Percentiles rank a stretch among this genome's conserved stretches.
phyloP scores from a whole-genome alignment of 2,329 filamentous ascomycete species.

The Phaeosphaeriaceae sp. region DNA sequence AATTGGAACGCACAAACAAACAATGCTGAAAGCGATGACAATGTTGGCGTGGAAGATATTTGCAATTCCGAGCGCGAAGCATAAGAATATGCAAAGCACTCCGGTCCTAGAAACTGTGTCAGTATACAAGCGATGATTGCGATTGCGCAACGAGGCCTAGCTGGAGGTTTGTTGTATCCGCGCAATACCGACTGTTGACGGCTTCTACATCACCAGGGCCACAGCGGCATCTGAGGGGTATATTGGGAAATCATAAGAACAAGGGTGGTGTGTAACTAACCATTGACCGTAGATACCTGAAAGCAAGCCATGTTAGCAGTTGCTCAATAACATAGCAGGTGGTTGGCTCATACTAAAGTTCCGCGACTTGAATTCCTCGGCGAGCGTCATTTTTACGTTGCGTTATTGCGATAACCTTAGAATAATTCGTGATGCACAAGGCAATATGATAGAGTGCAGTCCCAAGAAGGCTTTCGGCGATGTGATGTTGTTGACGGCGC shows the following conservation, averaged over 20 bases:
- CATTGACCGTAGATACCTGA: conserved; percentile 73
- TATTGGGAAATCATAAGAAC: background rate
- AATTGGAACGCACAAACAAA: conserved; percentile 53
- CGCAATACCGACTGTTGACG: background rate
- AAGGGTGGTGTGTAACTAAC: conserved; percentile 51
- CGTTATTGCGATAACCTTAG: conserved; percentile 1
- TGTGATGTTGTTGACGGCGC: conserved; percentile 23
- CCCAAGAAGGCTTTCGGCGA: conserved; percentile 8
- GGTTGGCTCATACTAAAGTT: conserved; percentile 65
- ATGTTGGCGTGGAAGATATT: conserved; percentile 69
- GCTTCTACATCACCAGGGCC: background rate
- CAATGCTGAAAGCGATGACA: conserved; percentile 64
- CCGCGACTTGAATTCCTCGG: conserved; percentile 67
- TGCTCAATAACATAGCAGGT: conserved; percentile 13
- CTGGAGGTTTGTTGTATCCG: background rate
- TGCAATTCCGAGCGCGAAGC: conserved; percentile 71
- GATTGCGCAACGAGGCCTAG: background rate
- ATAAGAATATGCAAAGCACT: conserved; percentile 68
- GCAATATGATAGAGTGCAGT: conserved; percentile 7
- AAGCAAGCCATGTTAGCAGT: conserved; percentile 41
- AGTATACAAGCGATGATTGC: conserved; percentile 11
- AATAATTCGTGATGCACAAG: conserved; percentile 10
- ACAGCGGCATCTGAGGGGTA: too few relatives aligned
- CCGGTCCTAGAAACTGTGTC: conserved; percentile 53
- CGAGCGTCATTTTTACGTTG: conserved; percentile 59